Evolutionary conservation across 148 eudicot species (phyloP), one percentile per base, ranked within the genome.

Genomic region (Gaultheria prostrata): DNA sequence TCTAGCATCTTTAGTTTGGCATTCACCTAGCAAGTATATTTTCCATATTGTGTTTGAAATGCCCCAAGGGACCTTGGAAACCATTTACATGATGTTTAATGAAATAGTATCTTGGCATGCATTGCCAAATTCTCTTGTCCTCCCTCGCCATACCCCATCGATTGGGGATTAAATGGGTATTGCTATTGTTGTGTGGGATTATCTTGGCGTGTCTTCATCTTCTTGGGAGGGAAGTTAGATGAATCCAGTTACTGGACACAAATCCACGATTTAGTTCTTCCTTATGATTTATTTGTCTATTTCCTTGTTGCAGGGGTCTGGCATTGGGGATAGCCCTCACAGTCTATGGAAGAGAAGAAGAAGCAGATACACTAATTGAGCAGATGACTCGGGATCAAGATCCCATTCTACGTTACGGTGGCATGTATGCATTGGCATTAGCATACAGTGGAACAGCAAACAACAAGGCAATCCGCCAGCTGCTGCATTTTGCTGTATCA

Each of bases 351-450:
- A 95, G 99, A 85, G 99, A 97, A 82, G 99, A 97, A 89, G 99
- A 92, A 89, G 99, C 99, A 11, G 99, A 97, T 86, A 90, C 96
- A 6, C 89, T 97, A 43, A 97, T 97, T 84, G 97, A 94, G 92
- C 98, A 94, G 81, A 92, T 97, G 99, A 97, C 99, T 54, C 89
- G 97, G 78, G 99, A 97, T 87, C 99, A 97, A 87, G 99, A 97
- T 87, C 98, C 99, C 76, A 97, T 97, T 33, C 45, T 97, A 69
- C 93, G 99, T 61, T 97, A 97, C 83, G 98, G 99, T 87, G 99
- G 99, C 87, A 95, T 97, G 98, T 97, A 97, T 86, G 99, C 99
- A 7, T 85, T 97, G 87, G 99, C 96, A 59, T 90, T 97, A 89
- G 99, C 99, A 30, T 97, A 97, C 87, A 90, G 98, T 10, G 99